Evolutionary conservation across 2,329 filamentous ascomycete species (phyloP).

Genomic region (Hansfordia pulvinata): DNA sequence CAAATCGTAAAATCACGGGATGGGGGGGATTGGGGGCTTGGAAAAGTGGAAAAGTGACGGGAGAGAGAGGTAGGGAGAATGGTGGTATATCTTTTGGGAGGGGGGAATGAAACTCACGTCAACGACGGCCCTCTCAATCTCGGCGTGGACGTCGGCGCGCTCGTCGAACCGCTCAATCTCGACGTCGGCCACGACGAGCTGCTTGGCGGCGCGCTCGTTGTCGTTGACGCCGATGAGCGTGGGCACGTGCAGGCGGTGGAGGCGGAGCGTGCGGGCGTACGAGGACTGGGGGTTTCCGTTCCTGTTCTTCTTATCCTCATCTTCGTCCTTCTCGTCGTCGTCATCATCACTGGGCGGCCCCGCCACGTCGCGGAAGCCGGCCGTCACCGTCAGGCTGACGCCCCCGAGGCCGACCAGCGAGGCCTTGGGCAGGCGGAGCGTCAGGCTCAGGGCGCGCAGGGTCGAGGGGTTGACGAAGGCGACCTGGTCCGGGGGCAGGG

Average conservation of each 20-base stretch:
- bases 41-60: background rate
- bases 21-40: too few species aligned
- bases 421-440: constrained; percentile 51
- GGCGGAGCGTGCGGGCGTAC: constrained; percentile 24
- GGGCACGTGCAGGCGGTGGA: constrained; percentile 48
- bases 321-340: constrained; percentile 13
- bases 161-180: constrained; percentile 40
- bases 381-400: constrained; percentile 35
- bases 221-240: constrained; percentile 59
- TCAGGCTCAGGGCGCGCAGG: constrained; percentile 34
- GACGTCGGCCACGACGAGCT: constrained; percentile 50
- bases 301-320: constrained; percentile 5
- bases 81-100: too few species aligned
- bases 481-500: constrained; percentile 13
- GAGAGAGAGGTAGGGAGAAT: constrained; percentile 1
- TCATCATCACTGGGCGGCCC: constrained; percentile 7
- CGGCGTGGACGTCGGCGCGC: constrained; percentile 33
- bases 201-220: constrained; percentile 54
- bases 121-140: constrained; percentile 45
- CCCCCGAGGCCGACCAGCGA: constrained; percentile 52
- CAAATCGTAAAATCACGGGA: too few species aligned
- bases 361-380: constrained; percentile 21
- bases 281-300: constrained; percentile 12
- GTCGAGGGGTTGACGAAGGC: constrained; percentile 20
- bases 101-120: constrained; percentile 31